Base-by-base conservation (phyloP, 352 stramenopile genomes). In the Phytopythium vexans region DNA sequence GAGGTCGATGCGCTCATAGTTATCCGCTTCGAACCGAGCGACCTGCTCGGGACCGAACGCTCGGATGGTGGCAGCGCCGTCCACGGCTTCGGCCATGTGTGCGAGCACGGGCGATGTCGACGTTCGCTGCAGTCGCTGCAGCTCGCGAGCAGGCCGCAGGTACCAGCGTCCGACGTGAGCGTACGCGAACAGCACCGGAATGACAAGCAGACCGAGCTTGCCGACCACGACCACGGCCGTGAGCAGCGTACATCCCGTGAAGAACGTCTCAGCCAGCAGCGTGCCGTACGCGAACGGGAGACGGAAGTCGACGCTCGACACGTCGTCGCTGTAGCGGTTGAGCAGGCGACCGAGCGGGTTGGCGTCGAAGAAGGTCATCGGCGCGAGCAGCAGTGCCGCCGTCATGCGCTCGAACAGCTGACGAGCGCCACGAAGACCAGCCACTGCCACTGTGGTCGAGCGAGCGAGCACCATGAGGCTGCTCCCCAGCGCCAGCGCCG, bases 241-340 rank as follows among this genome's bases (percentile, higher is more conserved):
- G 15, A 87, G 64, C 12, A 98, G 66, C 41, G 74, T 89, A 50
- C 88, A 94, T 9, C 86, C 73, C 35, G 81, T 96, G 6, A 71
- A 84, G 27, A 91, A 84, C 35, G 77, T 76, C n/a, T 97, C 77
- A 11, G 83, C 82, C 9, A 97, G 58, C 54, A 86, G 80, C 36
- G 66, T 64, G 35, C 70, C 77, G 53, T 72, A 67, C 14, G 74
- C 63, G 41, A 83, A 73, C 45, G 82, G 79, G 27, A 95, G 52
- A n/a, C 96, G 82, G 5, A 96, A 75, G 80, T 98, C 94, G 45
- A 98, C 69, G 44, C 88, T 95, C 52, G 95, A 90, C 60, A 98
- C 95, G 67, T 98, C 93, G 14, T 88, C 90, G 32, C 74, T 27
- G 21, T 27, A 27, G 21, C 21, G 74, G 46, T 95, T 97, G 15